These are phyloP conservation scores for Ramaria rubella DNA, from an alignment of 768 basidiomycete genomes.

Conservation along the genomic window DNA sequence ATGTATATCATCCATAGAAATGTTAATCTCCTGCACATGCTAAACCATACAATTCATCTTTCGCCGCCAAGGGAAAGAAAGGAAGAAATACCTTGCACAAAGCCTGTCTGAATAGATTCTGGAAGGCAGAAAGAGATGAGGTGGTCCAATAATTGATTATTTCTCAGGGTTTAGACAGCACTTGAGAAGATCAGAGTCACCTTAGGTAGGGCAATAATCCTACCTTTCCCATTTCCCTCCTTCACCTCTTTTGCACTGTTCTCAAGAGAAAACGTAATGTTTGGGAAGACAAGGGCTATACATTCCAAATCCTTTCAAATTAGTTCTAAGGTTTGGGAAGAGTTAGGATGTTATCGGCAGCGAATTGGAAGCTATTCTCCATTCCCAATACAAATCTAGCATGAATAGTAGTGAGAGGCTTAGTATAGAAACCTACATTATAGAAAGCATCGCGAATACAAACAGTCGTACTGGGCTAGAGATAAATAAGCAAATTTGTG, in stretches of 20 bases:
- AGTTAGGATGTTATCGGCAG: conserved; percentile 58
- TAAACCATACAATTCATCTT: conserved; percentile 26
- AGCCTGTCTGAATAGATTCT: conserved; percentile 65
- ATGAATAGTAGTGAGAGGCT: too few species aligned
- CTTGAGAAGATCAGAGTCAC: conserved; percentile 38
- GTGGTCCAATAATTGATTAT: conserved; percentile 40
- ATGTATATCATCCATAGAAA: conserved; percentile 41
- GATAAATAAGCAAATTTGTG: background rate
- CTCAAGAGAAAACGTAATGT: conserved; percentile 64
- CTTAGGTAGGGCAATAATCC: conserved; percentile 57
- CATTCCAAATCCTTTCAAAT: conserved; percentile 68
- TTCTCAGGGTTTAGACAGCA: background rate
- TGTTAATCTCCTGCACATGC: conserved; percentile 63
- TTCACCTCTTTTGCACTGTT: conserved; percentile 38
- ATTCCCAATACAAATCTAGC: conserved; percentile 1
- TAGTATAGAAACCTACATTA: too few species aligned
- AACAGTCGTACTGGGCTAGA: conserved; percentile 75
- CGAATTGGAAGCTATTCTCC: conserved; percentile 67
- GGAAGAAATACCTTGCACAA: conserved; percentile 49
- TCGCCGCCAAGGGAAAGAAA: background rate
- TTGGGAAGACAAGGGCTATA: conserved; percentile 66
- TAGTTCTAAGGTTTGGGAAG: conserved; percentile 53
- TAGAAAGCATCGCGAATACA: conserved; percentile 86
- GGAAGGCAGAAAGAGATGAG: conserved; percentile 61
- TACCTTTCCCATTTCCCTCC: conserved; percentile 32